phyloP scores from a whole-genome alignment of 306 rosid species.

The apple (Malus domestica) region ASM211411v1 NC_041805.1:13716501-13717000 shows the following conservation, averaged over 20 bases:
- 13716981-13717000: background rate
- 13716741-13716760: slow-evolving; percentile 50
- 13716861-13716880: slow-evolving; percentile 56
- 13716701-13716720: slow-evolving; percentile 40
- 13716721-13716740: slow-evolving; percentile 44
- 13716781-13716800: slow-evolving; percentile 51
- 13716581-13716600: slow-evolving; percentile 52
- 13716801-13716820: slow-evolving; percentile 41
- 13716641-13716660: slow-evolving; percentile 91
- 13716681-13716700: slow-evolving; percentile 62
- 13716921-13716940: slow-evolving; percentile 50
- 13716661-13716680: slow-evolving; percentile 62
- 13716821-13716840: slow-evolving; percentile 33
- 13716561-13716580: slow-evolving; percentile 58
- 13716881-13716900: slow-evolving; percentile 65
- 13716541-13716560: slow-evolving; percentile 56
- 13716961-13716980: slow-evolving; percentile 16
- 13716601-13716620: slow-evolving; percentile 74
- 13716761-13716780: slow-evolving; percentile 46
- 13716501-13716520: slow-evolving; percentile 62
- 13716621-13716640: slow-evolving; percentile 96
- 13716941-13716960: slow-evolving; percentile 13
- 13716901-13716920: slow-evolving; percentile 61
- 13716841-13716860: slow-evolving; percentile 32
- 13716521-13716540: slow-evolving; percentile 67